Base-by-base conservation (phyloP, 2,329 filamentous ascomycete genomes). In the Ustulina deusta region DNA sequence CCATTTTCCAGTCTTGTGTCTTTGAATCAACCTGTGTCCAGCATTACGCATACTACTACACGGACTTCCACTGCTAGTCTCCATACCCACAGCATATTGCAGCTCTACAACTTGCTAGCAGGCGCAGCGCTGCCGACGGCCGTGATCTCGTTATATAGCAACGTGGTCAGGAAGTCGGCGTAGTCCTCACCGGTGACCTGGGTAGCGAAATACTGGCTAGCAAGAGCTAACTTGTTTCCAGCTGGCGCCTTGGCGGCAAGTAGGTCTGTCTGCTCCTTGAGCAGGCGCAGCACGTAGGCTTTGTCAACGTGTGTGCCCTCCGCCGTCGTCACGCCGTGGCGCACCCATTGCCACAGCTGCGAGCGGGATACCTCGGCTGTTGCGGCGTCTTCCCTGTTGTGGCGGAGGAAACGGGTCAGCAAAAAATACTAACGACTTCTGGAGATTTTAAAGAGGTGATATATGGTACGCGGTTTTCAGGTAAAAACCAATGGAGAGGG, bases 181-280 rank as follows among this genome's bases (percentile, higher is more conserved):
- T 98, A 98, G 74, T 97, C 94, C 85, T 98, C 96, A 64, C 96
- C 96, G 2, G 95, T 98, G 65, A 98, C 92, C 85, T 99, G 96
- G 52, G 89, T 85, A 38, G 93, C 89, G 78, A 98, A 97, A 83
- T 98, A 98, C 82, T 97, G 91, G 1, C 93, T 93, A 0, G 96
- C 96, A 61, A 97, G 87, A 68, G 91, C 89, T 83, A 86, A 97
- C 86, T 97, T 97, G 86, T 97, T 96, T 65, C 94, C 94, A 85
- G 92, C 91, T 58, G 90, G 88, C 1, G 89, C 94, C 80, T 92
- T 92, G 72, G 88, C 81, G 32, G 89, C 86, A 34, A 98, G 85
- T 78, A 90, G 86, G 65, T 94, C 89, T 42, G 94, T 88, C 81
- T 94, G 90, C 86, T 99, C 94, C 80, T 92, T 90, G 74, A 98